A percentile compares a stretch with the other conserved stretches of the same genome.
Evolutionary conservation across 208 protist species (phyloP).

Genomic region (Borovskyia barvae): DNA sequence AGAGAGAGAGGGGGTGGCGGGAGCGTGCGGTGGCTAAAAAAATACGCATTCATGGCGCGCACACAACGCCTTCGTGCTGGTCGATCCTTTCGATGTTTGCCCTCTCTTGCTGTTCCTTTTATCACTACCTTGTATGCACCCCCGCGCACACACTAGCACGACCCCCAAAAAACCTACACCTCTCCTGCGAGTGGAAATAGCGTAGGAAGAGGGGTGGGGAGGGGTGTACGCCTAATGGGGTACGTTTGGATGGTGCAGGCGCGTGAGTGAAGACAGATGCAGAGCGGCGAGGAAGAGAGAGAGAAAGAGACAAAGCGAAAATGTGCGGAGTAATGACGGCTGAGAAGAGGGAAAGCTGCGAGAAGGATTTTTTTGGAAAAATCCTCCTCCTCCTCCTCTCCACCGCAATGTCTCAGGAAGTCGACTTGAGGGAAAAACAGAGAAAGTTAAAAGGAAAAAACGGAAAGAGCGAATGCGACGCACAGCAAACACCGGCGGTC

Average conservation of each 20-base stretch:
- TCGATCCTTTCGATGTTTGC: not conserved
- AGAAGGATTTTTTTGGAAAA: not conserved
- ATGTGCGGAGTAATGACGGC: not conserved
- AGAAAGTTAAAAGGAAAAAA: not conserved
- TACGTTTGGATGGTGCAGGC: not conserved
- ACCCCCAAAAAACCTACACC: not conserved
- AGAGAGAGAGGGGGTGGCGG: not conserved
- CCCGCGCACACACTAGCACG: too few species aligned
- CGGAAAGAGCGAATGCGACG: too few species aligned
- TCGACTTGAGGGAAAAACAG: not conserved
- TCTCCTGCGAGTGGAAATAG: not conserved
- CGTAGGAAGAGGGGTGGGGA: not conserved
- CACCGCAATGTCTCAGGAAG: too few species aligned
- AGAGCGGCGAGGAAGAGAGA: slow-evolving; percentile 5
- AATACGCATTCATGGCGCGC: slow-evolving; percentile 25
- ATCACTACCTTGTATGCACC: not conserved
- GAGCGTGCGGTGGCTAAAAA: slow-evolving; percentile 16
- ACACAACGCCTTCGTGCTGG: too few species aligned
- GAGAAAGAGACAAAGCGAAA: not conserved
- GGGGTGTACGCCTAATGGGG: not conserved
- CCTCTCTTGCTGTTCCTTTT: not conserved
- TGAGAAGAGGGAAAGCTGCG: not conserved
- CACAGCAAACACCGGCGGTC: too few species aligned
- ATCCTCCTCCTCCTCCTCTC: not conserved
- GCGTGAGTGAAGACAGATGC: not conserved